Evolutionary conservation across 225 moss, liverwort and hornwort species (phyloP).

Genomic region (Thuidium tamariscinum): DNA sequence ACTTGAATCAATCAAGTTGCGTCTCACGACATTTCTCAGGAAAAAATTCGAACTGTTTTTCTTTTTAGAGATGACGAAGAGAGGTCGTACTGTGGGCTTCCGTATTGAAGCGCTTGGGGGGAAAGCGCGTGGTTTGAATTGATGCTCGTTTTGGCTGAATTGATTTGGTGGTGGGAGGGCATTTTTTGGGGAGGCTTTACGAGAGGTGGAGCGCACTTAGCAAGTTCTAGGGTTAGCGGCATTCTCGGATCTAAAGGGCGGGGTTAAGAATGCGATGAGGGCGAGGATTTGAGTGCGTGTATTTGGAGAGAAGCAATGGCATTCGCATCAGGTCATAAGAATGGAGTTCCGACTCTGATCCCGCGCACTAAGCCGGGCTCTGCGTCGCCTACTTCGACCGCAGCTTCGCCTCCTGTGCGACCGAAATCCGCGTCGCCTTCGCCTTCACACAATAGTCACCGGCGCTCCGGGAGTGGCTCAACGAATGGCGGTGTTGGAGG

Average conservation of each 20-base stretch:
- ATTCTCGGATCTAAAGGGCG: background rate
- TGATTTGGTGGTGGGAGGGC: background rate
- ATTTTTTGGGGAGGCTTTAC: background rate
- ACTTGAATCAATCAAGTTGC: background rate
- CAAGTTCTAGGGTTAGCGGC: background rate
- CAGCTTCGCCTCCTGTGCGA: slow-evolving; percentile 1
- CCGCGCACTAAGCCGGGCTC: slow-evolving; percentile 5
- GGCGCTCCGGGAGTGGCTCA: background rate
- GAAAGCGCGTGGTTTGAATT: background rate
- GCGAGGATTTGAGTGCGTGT: background rate
- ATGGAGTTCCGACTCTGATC: background rate
- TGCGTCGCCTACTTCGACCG: slow-evolving; percentile 6
- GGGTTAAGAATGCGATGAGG: background rate
- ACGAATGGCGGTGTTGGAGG: background rate
- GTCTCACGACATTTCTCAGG: background rate
- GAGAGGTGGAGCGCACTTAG: background rate
- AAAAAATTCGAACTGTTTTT: background rate
- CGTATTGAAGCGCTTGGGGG: background rate
- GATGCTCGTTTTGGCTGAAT: background rate
- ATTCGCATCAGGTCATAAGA: slow-evolving; percentile 4
- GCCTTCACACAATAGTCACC: background rate
- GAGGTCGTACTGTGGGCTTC: background rate
- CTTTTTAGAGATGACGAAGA: background rate
- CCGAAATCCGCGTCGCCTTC: slow-evolving; percentile 11
- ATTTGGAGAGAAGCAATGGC: background rate